A percentile compares a stretch with the other conserved stretches of the same genome.
These are phyloP conservation scores for Hygrocybe coccinea DNA, from an alignment of 768 basidiomycete species.

Conservation along the genomic window DNA sequence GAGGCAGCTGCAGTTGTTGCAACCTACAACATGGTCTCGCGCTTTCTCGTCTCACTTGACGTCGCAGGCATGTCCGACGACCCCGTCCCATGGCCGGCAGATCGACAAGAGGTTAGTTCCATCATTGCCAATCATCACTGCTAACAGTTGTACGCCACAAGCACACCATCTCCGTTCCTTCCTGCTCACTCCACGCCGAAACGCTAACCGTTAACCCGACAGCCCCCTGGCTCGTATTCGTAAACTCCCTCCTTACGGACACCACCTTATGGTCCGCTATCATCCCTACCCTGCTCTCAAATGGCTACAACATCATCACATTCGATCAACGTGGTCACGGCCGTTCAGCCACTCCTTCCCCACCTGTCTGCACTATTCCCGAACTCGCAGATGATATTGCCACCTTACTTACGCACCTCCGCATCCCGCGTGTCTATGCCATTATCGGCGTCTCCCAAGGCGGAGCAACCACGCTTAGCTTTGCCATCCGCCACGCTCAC, in stretches of 20 bases:
- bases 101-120: conserved; percentile 38
- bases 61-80: conserved; percentile 49
- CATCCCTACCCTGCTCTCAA: conserved; percentile 29
- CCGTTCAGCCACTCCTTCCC: conserved; percentile 33
- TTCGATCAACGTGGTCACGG: conserved; percentile 54
- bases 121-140: not conserved
- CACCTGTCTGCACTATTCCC: conserved; percentile 35
- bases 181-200: conserved; percentile 37
- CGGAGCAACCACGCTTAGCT: conserved; percentile 46
- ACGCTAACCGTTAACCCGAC: conserved; percentile 36
- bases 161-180: conserved; percentile 38
- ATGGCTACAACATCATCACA: conserved; percentile 42
- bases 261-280: conserved; percentile 45
- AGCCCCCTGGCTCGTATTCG: conserved; percentile 49
- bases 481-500: conserved; percentile 34
- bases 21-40: conserved; percentile 65
- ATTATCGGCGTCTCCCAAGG: conserved; percentile 54
- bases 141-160: conserved; percentile 13
- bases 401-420: conserved; percentile 31
- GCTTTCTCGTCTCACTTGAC: conserved; percentile 58
- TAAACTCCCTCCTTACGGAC: conserved; percentile 48
- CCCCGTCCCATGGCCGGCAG: conserved; percentile 47
- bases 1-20: conserved; percentile 52
- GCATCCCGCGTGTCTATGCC: conserved; percentile 36
- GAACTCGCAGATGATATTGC: conserved; percentile 44